Conservation (phyloP, 1,284 basidiomycete genomes). For the Tilletia setariae region DNA sequence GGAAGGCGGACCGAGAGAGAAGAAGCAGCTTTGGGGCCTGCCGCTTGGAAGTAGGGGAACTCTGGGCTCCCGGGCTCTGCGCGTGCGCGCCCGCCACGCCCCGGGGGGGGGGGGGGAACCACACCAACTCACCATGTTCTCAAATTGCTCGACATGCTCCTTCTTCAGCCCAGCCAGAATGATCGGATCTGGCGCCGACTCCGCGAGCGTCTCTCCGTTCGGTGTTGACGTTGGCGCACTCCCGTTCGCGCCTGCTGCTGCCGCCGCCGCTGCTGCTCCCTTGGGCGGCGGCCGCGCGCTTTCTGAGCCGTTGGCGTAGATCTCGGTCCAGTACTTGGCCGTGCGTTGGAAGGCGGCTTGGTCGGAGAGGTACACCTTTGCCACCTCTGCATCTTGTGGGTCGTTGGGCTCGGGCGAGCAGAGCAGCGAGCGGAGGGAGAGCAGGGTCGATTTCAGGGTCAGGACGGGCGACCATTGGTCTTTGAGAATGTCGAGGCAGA, state of each 20-base stretch:
- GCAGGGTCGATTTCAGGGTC: constrained; percentile 92
- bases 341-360: constrained; percentile 84
- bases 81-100: too few relatives aligned
- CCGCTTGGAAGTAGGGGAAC: too few relatives aligned
- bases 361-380: constrained; percentile 90
- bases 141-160: constrained; percentile 58
- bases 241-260: not conserved
- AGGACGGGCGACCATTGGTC: constrained; percentile 75
- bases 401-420: constrained; percentile 95
- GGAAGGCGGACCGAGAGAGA: too few relatives aligned
- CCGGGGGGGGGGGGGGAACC: too few relatives aligned
- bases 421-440: constrained; percentile 90
- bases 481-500: constrained; percentile 78
- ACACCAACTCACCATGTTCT: constrained; percentile 49
- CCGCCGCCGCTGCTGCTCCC: not conserved
- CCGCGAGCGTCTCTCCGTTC: constrained; percentile 56
- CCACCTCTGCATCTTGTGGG: constrained; percentile 90
- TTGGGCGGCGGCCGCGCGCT: constrained; percentile 24
- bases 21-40: too few relatives aligned
- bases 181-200: constrained; percentile 45
- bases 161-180: constrained; percentile 58
- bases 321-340: constrained; percentile 75
- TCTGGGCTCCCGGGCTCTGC: too few relatives aligned
- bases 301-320: constrained; percentile 43
- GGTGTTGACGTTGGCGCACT: constrained; percentile 57